These are phyloP conservation scores for Carnegiea gigantea DNA, from an alignment of 179 eudicot species.

Conservation along the genomic window DNA sequence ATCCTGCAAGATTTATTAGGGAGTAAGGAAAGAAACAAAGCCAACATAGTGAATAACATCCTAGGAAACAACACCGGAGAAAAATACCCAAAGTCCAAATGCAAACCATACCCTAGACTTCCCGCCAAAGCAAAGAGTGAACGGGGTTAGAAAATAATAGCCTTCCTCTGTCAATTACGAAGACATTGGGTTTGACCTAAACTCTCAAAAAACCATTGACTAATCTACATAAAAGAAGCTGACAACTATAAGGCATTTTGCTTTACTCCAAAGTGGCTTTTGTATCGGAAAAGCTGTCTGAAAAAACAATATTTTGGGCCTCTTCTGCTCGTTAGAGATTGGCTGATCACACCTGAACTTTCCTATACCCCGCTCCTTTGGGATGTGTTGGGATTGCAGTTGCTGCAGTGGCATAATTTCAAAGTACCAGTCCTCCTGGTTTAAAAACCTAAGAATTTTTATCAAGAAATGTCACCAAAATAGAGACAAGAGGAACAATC, in stretches of 20 bases:
- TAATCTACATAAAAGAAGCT: not conserved
- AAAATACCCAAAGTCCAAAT: not conserved
- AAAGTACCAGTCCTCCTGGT: not conserved
- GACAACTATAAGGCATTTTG: not conserved
- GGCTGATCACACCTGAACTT: not conserved
- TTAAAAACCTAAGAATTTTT: not conserved
- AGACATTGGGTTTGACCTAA: too few relatives aligned
- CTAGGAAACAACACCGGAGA: too few relatives aligned
- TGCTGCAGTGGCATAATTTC: not conserved
- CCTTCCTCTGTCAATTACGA: too few relatives aligned
- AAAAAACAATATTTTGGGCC: not conserved
- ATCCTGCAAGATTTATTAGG: not conserved
- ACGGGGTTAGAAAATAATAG: too few relatives aligned
- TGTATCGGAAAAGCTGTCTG: not conserved
- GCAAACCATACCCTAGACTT: not conserved
- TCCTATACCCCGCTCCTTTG: not conserved
- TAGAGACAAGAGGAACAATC: conserved; percentile 6
- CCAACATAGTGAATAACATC: not conserved
- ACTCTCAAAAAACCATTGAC: not conserved
- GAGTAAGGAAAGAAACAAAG: not conserved
- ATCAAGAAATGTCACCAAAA: not conserved
- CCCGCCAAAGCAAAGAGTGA: not conserved
- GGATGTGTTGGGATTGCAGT: not conserved
- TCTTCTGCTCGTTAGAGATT: not conserved
- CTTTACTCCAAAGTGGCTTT: too few relatives aligned